Conservation (phyloP, 2,329 filamentous ascomycete species). For the Blastomyces emzantsi region DNA sequence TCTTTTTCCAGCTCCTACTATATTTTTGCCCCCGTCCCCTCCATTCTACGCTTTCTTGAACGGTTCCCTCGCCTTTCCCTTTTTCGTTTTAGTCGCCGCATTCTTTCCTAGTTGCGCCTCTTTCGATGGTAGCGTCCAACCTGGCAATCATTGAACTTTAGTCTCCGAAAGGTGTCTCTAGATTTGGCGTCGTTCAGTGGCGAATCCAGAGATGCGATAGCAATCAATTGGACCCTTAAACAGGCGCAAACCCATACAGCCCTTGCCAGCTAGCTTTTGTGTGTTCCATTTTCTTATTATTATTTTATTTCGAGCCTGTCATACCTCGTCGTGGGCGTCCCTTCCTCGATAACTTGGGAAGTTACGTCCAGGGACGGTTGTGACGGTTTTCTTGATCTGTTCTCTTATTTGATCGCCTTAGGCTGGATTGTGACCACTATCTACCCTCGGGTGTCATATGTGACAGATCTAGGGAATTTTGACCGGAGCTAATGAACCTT, state of each 20-base stretch:
- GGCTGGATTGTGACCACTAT: constrained; percentile 3
- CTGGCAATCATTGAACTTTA: constrained; percentile 11
- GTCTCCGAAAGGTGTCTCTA: constrained; percentile 1
- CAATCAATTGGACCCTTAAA: constrained; percentile 2
- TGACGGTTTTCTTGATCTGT: not conserved
- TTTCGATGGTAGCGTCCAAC: constrained; percentile 6
- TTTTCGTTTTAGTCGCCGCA: constrained; percentile 2
- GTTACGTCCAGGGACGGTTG: constrained; percentile 3
- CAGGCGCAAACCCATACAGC: not conserved
- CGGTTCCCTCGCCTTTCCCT: constrained; percentile 1
- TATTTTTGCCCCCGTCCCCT: not conserved
- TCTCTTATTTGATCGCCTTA: constrained; percentile 4
- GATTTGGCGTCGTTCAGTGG: constrained; percentile 4
- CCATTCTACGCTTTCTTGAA: not conserved
- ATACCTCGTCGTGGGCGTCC: constrained; percentile 2
- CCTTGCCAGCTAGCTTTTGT: constrained; percentile 1
- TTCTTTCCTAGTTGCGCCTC: constrained; percentile 6
- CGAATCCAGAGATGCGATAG: constrained; percentile 2
- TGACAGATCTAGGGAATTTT: constrained; percentile 6
- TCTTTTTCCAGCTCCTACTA: constrained; percentile 5
- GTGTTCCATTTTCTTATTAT: constrained; percentile 3
- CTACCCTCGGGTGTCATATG: not conserved
- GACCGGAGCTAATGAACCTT: constrained; percentile 6
- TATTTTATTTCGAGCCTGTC: constrained; percentile 9
- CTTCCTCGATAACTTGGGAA: constrained; percentile 5